Percentiles rank a stretch among this genome's conserved stretches.
Conservation (phyloP, 257 asterid genomes). For the Anisodus acutangulus region DNA sequence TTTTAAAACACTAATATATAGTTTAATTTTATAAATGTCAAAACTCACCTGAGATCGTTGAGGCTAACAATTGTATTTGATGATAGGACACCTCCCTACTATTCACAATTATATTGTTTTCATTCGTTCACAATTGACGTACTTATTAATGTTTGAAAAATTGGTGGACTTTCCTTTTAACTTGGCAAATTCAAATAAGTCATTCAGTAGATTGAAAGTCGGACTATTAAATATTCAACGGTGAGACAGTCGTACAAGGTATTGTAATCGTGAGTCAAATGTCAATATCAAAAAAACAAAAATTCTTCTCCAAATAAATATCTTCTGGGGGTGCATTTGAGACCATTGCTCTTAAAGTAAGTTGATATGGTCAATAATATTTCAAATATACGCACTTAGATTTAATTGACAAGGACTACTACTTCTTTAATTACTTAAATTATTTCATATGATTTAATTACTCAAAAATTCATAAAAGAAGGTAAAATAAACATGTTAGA, state of each 20-base stretch:
- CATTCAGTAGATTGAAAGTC: conserved; percentile 20
- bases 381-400: neutral
- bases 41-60: neutral
- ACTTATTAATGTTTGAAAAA: conserved; percentile 7
- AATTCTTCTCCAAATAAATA: neutral
- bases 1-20: neutral
- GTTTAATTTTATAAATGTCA: neutral
- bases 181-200: conserved; percentile 23
- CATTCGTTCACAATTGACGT: conserved; percentile 8
- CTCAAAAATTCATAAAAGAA: too few relatives aligned
- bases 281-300: neutral
- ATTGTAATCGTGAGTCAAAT: neutral
- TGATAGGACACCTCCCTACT: conserved; percentile 31
- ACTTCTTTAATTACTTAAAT: neutral
- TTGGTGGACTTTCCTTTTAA: neutral
- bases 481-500: too few relatives aligned
- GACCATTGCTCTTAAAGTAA: neutral
- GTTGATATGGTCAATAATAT: neutral
- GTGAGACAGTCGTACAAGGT: conserved; percentile 20
- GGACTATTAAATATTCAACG: neutral
- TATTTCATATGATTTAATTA: too few relatives aligned
- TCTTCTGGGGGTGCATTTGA: conserved; percentile 18
- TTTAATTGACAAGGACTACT: neutral
- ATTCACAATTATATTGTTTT: conserved; percentile 30
- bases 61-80: too few relatives aligned